Percentiles rank a stretch among this genome's conserved stretches.
phyloP scores from a whole-genome alignment of 2,329 filamentous ascomycete species.

The Colletotrichum melonis region DNA sequence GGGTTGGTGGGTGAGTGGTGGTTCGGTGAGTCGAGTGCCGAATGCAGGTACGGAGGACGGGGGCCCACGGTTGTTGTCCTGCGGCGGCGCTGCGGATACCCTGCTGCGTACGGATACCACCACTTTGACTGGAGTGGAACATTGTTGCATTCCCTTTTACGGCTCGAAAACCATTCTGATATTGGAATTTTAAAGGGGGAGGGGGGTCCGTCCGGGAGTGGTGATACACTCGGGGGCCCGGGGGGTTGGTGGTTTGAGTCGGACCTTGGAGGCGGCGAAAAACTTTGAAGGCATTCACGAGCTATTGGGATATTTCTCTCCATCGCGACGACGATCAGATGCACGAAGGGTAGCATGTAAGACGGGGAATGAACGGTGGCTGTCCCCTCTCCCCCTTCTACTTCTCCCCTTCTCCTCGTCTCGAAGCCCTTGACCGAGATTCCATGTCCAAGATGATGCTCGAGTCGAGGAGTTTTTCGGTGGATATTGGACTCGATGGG shows the following conservation, averaged over 20 bases:
- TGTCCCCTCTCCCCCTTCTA: too few species aligned
- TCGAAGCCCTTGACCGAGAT: not conserved
- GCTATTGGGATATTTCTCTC: not conserved
- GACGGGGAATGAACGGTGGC: not conserved
- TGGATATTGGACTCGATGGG: conserved; percentile 8
- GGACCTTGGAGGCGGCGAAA: not conserved
- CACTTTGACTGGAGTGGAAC: not conserved
- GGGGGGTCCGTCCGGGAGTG: not conserved
- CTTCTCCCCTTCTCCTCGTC: not conserved
- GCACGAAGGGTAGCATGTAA: conserved; percentile 14
- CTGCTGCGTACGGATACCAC: too few species aligned
- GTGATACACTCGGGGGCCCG: not conserved
- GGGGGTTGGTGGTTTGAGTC: not conserved
- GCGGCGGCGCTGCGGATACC: not conserved
- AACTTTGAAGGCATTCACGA: not conserved
- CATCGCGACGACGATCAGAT: conserved; percentile 6
- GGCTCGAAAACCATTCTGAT: conserved; percentile 11
- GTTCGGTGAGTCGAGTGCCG: conserved; percentile 16
- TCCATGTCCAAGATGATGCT: not conserved
- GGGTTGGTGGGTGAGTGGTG: not conserved
- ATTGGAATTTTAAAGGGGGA: not conserved
- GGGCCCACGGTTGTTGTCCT: not conserved
- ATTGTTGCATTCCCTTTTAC: not conserved
- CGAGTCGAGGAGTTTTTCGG: not conserved
- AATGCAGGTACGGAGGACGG: conserved; percentile 29